A percentile compares a stretch with the other conserved stretches of the same genome.
These are phyloP conservation scores for Dryadomyces quercivorus DNA, from an alignment of 2,329 filamentous ascomycete species.

Conservation along the genomic window DNA sequence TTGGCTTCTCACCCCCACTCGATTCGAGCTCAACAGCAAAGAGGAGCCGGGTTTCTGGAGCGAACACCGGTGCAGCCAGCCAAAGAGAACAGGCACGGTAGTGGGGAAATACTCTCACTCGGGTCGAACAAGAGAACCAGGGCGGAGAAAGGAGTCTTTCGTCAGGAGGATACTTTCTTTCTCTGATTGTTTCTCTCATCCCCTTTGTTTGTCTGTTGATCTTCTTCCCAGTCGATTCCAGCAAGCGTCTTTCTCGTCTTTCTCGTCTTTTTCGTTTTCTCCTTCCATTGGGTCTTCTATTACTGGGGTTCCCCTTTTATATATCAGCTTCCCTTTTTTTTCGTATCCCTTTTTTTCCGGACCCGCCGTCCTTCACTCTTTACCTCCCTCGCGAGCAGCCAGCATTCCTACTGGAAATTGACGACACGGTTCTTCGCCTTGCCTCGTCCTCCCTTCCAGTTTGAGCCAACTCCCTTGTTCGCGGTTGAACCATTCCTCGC, in stretches of 20 bases:
- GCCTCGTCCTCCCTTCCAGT: not conserved
- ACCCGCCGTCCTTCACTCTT: conserved; percentile 1
- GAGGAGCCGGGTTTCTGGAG: not conserved
- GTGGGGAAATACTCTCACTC: not conserved
- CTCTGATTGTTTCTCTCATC: not conserved
- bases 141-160: not conserved
- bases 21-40: not conserved
- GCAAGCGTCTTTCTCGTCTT: not conserved
- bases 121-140: not conserved
- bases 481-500: not conserved
- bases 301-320: not conserved
- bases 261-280: not conserved
- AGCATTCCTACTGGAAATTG: conserved; percentile 7
- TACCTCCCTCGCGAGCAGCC: conserved; percentile 2
- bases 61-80: not conserved
- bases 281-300: not conserved
- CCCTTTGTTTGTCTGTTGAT: not conserved
- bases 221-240: not conserved
- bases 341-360: conserved; percentile 2
- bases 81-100: not conserved
- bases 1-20: not conserved
- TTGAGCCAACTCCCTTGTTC: not conserved
- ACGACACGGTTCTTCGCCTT: not conserved
- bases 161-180: not conserved
- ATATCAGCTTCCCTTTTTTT: conserved; percentile 1